Percentiles rank a stretch among this genome's conserved stretches.
These are phyloP conservation scores for Trypanosoma melophagium DNA, from an alignment of 208 protist species.

Conservation along the genomic window DNA sequence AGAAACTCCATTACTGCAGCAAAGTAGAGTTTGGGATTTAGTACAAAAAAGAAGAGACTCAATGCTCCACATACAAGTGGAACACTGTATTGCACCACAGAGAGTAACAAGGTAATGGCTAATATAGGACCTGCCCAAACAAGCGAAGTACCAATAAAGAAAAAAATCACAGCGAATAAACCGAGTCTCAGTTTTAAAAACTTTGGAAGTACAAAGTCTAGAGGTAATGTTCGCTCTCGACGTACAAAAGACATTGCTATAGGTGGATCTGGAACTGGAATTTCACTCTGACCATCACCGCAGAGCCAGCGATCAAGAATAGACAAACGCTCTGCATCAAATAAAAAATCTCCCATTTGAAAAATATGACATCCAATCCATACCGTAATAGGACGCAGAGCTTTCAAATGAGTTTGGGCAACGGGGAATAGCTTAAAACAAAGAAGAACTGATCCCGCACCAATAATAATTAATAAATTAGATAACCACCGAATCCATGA, in stretches of 20 bases:
- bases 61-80: conserved; percentile 20
- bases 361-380: conserved; percentile 46
- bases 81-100: conserved; percentile 14
- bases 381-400: conserved; percentile 37
- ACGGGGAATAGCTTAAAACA: conserved; percentile 41
- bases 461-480: conserved; percentile 26
- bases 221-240: conserved; percentile 42
- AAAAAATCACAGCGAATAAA: conserved; percentile 58
- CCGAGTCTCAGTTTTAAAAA: conserved; percentile 38
- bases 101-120: conserved; percentile 24
- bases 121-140: conserved; percentile 52
- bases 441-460: conserved; percentile 20
- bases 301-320: conserved; percentile 43
- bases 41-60: conserved; percentile 27
- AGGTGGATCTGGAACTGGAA: conserved; percentile 40
- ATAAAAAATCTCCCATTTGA: conserved; percentile 65
- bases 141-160: conserved; percentile 31
- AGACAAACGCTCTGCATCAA: conserved; percentile 44
- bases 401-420: conserved; percentile 44
- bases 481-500: not conserved
- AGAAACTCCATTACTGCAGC: conserved; percentile 11
- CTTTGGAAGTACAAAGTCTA: conserved; percentile 22
- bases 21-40: conserved; percentile 17
- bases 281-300: conserved; percentile 30
- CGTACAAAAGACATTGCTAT: conserved; percentile 37